Evolutionary conservation across 2,329 filamentous ascomycete genomes (phyloP).

Genomic region (Leptographium wingfieldii): DNA sequence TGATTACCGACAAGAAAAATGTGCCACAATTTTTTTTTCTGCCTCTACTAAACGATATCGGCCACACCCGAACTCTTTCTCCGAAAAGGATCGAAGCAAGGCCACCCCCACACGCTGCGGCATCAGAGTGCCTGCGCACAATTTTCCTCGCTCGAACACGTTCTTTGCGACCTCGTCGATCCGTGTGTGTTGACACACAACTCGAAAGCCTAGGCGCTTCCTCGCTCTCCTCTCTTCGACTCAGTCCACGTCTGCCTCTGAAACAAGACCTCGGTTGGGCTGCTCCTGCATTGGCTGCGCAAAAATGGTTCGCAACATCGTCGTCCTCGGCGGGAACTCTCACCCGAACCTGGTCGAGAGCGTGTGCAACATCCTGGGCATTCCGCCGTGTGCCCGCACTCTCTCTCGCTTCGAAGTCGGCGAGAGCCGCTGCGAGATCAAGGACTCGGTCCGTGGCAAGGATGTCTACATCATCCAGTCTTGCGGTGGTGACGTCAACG

Average conservation of each 20-base stretch:
- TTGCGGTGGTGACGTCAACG: slow-evolving; percentile 84
- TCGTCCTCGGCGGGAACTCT: slow-evolving; percentile 84
- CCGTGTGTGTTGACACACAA: not conserved
- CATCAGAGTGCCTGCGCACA: not conserved
- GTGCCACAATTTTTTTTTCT: slow-evolving; percentile 7
- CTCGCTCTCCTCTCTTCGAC: not conserved
- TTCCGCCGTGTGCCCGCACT: slow-evolving; percentile 72
- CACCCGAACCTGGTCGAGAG: slow-evolving; percentile 78
- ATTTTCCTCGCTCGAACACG: not conserved
- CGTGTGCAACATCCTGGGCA: slow-evolving; percentile 78
- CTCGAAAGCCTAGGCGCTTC: not conserved
- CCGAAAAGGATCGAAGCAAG: not conserved
- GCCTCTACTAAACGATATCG: slow-evolving; percentile 10
- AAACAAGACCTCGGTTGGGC: not conserved
- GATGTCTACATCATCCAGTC: slow-evolving; percentile 99
- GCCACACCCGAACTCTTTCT: slow-evolving; percentile 4
- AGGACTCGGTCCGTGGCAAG: slow-evolving; percentile 92
- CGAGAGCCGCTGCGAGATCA: slow-evolving; percentile 88
- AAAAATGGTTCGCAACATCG: slow-evolving; percentile 84
- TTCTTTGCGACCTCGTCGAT: not conserved
- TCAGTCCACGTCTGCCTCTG: not conserved
- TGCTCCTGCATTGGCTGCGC: not conserved
- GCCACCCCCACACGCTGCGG: not conserved
- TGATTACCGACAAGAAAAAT: not conserved
- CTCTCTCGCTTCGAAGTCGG: slow-evolving; percentile 89